phyloP scores from a whole-genome alignment of 805 yeast species.

The Candida peoriensis region DNA sequence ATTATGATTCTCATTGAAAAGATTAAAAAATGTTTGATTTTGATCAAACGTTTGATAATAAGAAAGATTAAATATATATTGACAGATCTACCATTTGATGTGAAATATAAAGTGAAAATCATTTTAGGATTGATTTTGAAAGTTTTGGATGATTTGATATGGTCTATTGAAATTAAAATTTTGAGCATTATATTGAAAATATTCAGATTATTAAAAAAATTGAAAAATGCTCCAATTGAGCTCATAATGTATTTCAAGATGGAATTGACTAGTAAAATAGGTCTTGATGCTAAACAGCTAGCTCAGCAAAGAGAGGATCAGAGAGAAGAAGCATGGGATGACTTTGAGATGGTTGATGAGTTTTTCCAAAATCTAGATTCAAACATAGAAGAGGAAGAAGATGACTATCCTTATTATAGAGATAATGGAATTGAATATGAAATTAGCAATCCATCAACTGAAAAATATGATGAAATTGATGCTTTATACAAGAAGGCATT shows the following conservation, averaged over 20 bases:
- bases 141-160: conserved; percentile 14
- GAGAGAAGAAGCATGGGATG: conserved; percentile 1
- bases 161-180: conserved; percentile 17
- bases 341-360: conserved; percentile 1
- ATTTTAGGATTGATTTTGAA: conserved; percentile 14
- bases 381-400: neutral
- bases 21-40: conserved; percentile 12
- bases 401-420: neutral
- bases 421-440: conserved; percentile 7
- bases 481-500: conserved; percentile 5
- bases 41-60: conserved; percentile 13
- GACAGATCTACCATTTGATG: conserved; percentile 16
- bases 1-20: conserved; percentile 20
- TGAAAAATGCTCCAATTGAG: conserved; percentile 14
- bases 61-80: conserved; percentile 13
- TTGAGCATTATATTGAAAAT: conserved; percentile 13
- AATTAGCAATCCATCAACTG: neutral
- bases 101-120: conserved; percentile 15
- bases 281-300: conserved; percentile 4
- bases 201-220: conserved; percentile 9
- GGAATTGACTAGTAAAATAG: conserved; percentile 11
- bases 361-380: neutral
- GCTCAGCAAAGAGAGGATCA: conserved; percentile 1
- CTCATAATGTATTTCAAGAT: conserved; percentile 14
- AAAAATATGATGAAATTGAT: conserved; percentile 5